Percentiles rank a stretch among this genome's conserved stretches.
Evolutionary conservation across 257 asterid genomes (phyloP).

Genomic region (Solanum habrochaites): DNA sequence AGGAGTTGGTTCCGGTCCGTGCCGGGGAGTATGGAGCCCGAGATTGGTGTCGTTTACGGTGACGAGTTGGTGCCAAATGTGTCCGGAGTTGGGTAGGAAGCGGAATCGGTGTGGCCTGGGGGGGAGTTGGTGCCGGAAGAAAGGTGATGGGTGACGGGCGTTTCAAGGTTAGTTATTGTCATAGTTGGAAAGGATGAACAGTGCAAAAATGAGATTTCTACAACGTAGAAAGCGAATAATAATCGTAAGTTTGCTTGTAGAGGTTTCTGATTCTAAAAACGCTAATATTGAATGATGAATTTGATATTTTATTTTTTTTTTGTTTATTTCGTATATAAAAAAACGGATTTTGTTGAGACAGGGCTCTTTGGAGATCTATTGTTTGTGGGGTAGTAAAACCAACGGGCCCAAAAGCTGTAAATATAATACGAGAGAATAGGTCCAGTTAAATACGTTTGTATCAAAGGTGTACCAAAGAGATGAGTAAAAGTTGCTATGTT

Average conservation of each 20-base stretch:
- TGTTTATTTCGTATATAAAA: not conserved
- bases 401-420: not conserved
- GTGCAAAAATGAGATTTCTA: too few relatives aligned
- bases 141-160: not conserved
- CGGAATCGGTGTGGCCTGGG: too few relatives aligned
- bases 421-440: too few relatives aligned
- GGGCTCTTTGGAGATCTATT: not conserved
- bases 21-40: not conserved
- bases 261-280: not conserved
- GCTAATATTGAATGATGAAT: not conserved
- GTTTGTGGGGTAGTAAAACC: too few relatives aligned
- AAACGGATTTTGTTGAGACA: not conserved
- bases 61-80: too few relatives aligned
- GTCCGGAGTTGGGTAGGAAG: too few relatives aligned
- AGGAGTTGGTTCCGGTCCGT: accelerated
- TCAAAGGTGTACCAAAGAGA: not conserved
- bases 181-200: too few relatives aligned
- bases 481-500: not conserved
- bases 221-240: not conserved
- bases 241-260: not conserved
- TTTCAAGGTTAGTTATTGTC: not conserved
- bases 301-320: not conserved
- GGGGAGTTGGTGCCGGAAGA: not conserved
- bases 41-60: not conserved
- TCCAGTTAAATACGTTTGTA: not conserved